phyloP scores from a whole-genome alignment of 2,329 filamentous ascomycete species.

The Ophiostoma perfectum region DNA sequence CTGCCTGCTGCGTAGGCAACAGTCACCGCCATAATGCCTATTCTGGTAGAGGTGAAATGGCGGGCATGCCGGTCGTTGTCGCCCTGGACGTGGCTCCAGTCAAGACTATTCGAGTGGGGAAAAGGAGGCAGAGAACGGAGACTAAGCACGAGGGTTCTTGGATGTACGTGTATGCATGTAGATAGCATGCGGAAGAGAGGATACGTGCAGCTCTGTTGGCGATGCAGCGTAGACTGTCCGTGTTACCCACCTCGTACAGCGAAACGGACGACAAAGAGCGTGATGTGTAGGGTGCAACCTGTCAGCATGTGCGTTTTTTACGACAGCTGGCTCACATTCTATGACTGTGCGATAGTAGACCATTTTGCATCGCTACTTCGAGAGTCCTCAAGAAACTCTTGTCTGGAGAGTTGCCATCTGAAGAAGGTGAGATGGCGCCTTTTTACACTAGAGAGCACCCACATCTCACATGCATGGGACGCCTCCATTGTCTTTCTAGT shows the following conservation, averaged over 20 bases:
- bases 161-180: neutral
- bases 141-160: neutral
- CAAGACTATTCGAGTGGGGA: constrained; percentile 10
- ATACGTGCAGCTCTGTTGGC: neutral
- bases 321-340: neutral
- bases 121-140: neutral
- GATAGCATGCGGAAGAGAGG: neutral
- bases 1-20: neutral
- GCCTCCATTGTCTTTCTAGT: neutral
- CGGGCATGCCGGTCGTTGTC: constrained; percentile 14
- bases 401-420: neutral
- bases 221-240: neutral
- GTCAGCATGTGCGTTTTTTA: neutral
- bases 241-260: neutral
- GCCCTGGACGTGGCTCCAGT: constrained; percentile 23
- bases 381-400: too few relatives aligned
- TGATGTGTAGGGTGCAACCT: neutral
- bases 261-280: neutral
- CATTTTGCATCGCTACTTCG: neutral
- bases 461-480: neutral
- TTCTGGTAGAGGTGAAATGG: constrained; percentile 17
- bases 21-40: neutral
- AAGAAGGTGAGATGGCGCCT: neutral
- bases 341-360: neutral
- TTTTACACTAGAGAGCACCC: neutral